These are phyloP conservation scores for Podospora pseudoanserina DNA, from an alignment of 495 filamentous ascomycete species.

Conservation along the genomic window DNA sequence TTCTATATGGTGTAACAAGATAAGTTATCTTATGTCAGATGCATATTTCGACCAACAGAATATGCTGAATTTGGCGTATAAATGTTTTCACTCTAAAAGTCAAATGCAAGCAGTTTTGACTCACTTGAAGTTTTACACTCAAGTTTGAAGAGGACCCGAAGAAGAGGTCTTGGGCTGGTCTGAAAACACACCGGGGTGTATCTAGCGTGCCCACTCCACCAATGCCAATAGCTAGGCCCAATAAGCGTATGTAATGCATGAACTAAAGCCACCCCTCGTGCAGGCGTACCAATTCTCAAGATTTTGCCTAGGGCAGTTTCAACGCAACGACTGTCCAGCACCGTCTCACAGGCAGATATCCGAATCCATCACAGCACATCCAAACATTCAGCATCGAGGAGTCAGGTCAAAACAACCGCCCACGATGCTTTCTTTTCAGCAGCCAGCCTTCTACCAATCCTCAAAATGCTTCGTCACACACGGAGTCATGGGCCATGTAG, in stretches of 20 bases:
- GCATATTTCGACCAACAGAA: background rate
- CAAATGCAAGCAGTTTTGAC: background rate
- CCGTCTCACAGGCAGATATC: background rate
- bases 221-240: background rate
- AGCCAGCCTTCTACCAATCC: slow-evolving; percentile 53
- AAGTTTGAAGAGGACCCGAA: slow-evolving; percentile 4
- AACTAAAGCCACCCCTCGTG: background rate
- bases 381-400: background rate
- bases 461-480: slow-evolving; percentile 75
- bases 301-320: slow-evolving; percentile 1
- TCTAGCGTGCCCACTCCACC: background rate
- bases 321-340: background rate
- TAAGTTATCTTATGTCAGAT: background rate
- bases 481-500: slow-evolving; percentile 59
- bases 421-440: slow-evolving; percentile 57
- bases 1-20: background rate
- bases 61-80: background rate
- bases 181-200: slow-evolving; percentile 1
- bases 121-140: slow-evolving; percentile 4
- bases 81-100: background rate
- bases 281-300: background rate
- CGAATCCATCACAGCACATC: background rate
- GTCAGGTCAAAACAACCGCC: background rate
- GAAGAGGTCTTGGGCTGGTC: slow-evolving; percentile 13
- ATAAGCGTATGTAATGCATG: background rate